Conservation (phyloP, 805 yeast genomes). For the Priceomyces castillae region DNA sequence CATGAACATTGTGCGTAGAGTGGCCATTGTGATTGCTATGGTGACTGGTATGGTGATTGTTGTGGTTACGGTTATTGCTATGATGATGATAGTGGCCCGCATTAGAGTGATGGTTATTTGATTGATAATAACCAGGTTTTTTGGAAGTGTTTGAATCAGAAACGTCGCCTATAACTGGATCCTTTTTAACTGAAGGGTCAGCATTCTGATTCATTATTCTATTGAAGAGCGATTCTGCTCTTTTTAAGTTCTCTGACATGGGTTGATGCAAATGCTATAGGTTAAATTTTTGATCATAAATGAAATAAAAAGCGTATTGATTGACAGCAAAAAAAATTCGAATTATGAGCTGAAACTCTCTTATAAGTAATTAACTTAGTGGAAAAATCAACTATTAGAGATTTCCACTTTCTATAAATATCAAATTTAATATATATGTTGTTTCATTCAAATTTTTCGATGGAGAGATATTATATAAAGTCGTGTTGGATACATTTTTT, state of each 20-base stretch:
- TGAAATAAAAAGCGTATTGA: neutral
- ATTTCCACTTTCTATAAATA: no score
- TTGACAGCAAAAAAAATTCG: neutral
- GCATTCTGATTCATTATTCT: constrained; percentile 42
- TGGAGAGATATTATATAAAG: neutral
- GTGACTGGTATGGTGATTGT: constrained; percentile 2
- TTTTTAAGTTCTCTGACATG: constrained; percentile 46
- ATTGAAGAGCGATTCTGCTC: constrained; percentile 47
- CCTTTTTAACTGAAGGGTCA: neutral
- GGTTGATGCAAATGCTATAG: constrained; percentile 7
- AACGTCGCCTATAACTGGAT: neutral
- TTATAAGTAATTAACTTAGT: neutral
- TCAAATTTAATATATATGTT: no score
- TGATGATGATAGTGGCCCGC: constrained; percentile 3
- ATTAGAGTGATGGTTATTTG: constrained; percentile 5
- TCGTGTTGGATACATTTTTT: neutral
- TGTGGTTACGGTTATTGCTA: constrained; percentile 5
- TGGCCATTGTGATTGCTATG: constrained; percentile 6
- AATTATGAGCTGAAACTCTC: no score
- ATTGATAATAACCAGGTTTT: constrained; percentile 3
- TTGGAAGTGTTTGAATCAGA: constrained; percentile 1
- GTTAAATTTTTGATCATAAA: neutral
- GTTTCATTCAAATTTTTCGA: no score
- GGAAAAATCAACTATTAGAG: no score
- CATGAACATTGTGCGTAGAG: constrained; percentile 6